These are phyloP conservation scores for Cordia subcordata DNA, from an alignment of 257 asterid species.

Conservation along the genomic window DNA sequence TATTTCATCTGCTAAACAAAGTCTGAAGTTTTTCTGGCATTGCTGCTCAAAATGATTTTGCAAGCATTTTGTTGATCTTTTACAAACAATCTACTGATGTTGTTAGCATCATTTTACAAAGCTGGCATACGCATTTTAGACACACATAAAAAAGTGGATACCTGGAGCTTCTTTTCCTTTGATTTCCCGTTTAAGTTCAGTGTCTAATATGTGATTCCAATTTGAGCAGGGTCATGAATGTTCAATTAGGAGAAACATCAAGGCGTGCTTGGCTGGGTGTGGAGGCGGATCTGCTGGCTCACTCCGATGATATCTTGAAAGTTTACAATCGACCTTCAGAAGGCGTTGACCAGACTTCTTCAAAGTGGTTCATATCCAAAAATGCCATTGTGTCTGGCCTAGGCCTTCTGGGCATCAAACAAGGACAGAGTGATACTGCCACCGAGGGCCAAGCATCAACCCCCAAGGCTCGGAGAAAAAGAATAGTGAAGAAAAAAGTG, in stretches of 20 bases:
- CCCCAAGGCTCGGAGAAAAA: constrained; percentile 78
- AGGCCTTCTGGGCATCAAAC: constrained; percentile 84
- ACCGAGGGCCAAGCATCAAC: constrained; percentile 40
- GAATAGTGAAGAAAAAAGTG: constrained; percentile 71
- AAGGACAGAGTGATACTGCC: constrained; percentile 37
- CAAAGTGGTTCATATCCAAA: constrained; percentile 94
- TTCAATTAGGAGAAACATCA: constrained; percentile 85
- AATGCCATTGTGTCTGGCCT: constrained; percentile 80
- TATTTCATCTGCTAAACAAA: no score
- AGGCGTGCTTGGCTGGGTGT: constrained; percentile 91
- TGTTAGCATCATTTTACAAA: no score
- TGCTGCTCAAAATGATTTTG: no score
- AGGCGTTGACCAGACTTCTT: constrained; percentile 44
- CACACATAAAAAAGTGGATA: no score
- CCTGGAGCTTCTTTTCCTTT: neutral
- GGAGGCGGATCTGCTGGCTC: constrained; percentile 81
- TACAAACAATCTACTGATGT: no score
- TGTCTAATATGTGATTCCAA: constrained; percentile 10
- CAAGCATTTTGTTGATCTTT: no score
- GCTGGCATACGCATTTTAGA: no score
- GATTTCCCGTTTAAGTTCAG: neutral
- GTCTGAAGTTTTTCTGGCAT: no score
- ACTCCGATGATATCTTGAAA: constrained; percentile 69
- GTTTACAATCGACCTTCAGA: constrained; percentile 82
- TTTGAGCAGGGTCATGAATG: constrained; percentile 61